phyloP scores from a whole-genome alignment of 2,329 filamentous ascomycete species.

The Aspergillus sp. region DNA sequence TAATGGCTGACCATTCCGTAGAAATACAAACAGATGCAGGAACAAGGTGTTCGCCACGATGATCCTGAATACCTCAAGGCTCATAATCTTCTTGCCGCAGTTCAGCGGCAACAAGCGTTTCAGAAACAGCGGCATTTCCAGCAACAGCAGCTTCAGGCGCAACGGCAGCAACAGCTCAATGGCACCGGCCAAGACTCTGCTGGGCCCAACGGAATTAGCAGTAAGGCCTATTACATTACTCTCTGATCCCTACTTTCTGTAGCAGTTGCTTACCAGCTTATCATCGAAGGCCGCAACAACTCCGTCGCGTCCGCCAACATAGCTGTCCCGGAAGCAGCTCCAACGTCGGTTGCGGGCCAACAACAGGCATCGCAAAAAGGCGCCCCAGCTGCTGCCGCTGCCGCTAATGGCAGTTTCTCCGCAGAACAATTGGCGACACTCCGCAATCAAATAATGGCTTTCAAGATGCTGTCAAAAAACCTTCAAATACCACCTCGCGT shows the following conservation, averaged over 20 bases:
- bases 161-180: slow-evolving; percentile 54
- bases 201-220: slow-evolving; percentile 48
- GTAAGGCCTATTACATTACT: slow-evolving; percentile 30
- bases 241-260: not conserved
- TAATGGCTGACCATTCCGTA: slow-evolving; percentile 52
- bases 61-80: slow-evolving; percentile 89
- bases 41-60: slow-evolving; percentile 75
- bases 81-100: slow-evolving; percentile 72
- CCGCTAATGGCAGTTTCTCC: slow-evolving; percentile 66
- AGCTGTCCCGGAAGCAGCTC: slow-evolving; percentile 27
- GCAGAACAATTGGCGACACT: slow-evolving; percentile 78
- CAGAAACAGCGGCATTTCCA: slow-evolving; percentile 56
- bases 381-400: slow-evolving; percentile 32
- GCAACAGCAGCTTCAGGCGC: slow-evolving; percentile 44
- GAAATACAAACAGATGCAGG: slow-evolving; percentile 90
- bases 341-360: slow-evolving; percentile 28
- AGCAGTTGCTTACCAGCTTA: slow-evolving; percentile 2
- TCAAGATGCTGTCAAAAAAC: slow-evolving; percentile 88
- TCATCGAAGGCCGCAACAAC: slow-evolving; percentile 38
- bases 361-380: slow-evolving; percentile 33
- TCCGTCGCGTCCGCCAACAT: slow-evolving; percentile 40
- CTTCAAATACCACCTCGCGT: slow-evolving; percentile 76
- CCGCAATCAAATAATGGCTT: slow-evolving; percentile 85
- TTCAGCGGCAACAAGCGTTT: slow-evolving; percentile 67
- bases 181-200: slow-evolving; percentile 35